Base-by-base conservation (phyloP, 2,329 filamentous ascomycete genomes). In the Phyllosticta paracitricarpa region DNA sequence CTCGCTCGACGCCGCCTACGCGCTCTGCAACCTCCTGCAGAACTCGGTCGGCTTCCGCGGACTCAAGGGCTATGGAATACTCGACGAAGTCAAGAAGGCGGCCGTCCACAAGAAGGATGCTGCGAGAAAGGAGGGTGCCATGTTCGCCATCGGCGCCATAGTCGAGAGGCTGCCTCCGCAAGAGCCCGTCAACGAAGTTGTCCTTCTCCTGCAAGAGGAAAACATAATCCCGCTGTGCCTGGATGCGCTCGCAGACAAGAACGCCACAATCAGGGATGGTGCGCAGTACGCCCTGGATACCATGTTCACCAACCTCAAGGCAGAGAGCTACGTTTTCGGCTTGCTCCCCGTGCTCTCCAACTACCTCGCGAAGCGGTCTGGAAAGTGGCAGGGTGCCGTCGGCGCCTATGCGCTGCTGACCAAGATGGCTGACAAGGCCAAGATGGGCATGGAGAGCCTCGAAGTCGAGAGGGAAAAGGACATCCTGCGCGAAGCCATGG, bases 301-400 rank as follows among this genome's bases (percentile, higher is more conserved):
- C 25, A 81, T 97, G 25, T 96, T 96, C 75, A 81, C 82, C 66
- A 84, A 88, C 71, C 79, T 99, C 65, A 86, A 84, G 71, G 79
- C 91, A 61, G 94, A 97, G 79, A 86, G 89, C 57, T 84, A 96
- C 70, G 88, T 96, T 58, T 83, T 85, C 65, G 92, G 89, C 22
- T 82, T 99, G 52, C 79, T 99, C 58, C 91, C 94, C 2, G 82
- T 84, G 17, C 79, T 99, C 51, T 77, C 81, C 64, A 76, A 81
- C 58, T 97, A 97, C 73, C 81, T 99, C 30, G 80, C 81, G 71
- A 95, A 91, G 77, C 85, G 84, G 70, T 89, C 91, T 17, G 92
- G 90, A 66, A 99, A 99, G 78, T 99, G 94, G 94, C 94, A 99
- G 77, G 94, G 94, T 63, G 90, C 89, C 17, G 89, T 97, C 59